These are phyloP conservation scores for Pseudogymnoascus destructans DNA, from an alignment of 2,329 filamentous ascomycete genomes.

Conservation along the genomic window DNA sequence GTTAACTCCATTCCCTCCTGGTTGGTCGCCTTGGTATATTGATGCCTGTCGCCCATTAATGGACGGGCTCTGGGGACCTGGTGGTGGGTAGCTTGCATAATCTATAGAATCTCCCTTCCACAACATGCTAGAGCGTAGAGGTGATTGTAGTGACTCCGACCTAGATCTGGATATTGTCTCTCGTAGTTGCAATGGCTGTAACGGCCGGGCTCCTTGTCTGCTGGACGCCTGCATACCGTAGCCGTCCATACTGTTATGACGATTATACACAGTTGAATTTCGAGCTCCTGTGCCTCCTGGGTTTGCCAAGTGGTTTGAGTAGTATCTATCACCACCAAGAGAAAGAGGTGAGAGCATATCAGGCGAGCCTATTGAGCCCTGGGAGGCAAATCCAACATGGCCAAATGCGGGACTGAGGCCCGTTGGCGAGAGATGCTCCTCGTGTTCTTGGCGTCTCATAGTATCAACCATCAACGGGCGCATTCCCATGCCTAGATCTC, in stretches of 20 bases:
- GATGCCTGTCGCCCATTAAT: conserved; percentile 36
- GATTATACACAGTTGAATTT: conserved; percentile 39
- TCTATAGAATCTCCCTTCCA: conserved; percentile 50
- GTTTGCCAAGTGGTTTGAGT: conserved; percentile 35
- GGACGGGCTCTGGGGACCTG: conserved; percentile 34
- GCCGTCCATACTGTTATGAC: conserved; percentile 35
- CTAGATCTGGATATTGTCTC: conserved; percentile 44
- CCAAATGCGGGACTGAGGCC: conserved; percentile 56
- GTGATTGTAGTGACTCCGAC: conserved; percentile 45
- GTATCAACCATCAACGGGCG: conserved; percentile 56
- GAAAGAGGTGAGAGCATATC: conserved; percentile 47
- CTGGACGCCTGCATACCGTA: conserved; percentile 35
- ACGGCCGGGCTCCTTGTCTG: conserved; percentile 35
- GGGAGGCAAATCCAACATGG: conserved; percentile 49
- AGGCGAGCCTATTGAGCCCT: conserved; percentile 35
- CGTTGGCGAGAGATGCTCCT: conserved; percentile 54
- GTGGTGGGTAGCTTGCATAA: conserved; percentile 36
- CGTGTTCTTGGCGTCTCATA: conserved; percentile 43
- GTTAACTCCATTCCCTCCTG: conserved; percentile 31
- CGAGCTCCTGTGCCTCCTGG: conserved; percentile 36
- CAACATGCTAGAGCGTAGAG: conserved; percentile 45
- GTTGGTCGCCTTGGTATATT: conserved; percentile 38
- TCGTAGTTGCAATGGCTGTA: conserved; percentile 45
- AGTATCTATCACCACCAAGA: conserved; percentile 42
- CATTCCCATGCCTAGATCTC: conserved; percentile 43